These are phyloP conservation scores for Hymenochaete sp. DNA, from an alignment of 1,284 basidiomycete genomes.

Conservation along the genomic window DNA sequence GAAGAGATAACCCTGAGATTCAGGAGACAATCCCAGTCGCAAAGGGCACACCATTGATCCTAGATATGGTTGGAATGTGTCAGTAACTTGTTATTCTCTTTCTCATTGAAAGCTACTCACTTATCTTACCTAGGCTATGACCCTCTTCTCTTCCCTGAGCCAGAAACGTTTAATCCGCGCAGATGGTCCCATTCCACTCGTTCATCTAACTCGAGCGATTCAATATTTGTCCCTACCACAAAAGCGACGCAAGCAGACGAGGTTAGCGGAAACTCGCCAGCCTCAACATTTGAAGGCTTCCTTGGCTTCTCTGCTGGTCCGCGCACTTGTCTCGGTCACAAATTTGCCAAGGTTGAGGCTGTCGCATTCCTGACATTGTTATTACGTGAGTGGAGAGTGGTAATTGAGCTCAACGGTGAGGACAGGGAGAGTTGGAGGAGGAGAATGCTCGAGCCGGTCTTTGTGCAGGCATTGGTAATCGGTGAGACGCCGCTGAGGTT, in stretches of 20 bases:
- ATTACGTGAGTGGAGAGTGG: constrained; percentile 16
- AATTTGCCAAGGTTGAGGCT: constrained; percentile 18
- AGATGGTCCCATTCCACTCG: constrained; percentile 17
- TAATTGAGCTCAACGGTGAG: constrained; percentile 15
- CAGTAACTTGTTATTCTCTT: neutral
- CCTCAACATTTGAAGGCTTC: constrained; percentile 17
- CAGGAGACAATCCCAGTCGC: constrained; percentile 9
- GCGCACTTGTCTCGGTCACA: constrained; percentile 19
- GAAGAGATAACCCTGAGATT: constrained; percentile 6
- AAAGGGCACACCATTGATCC: constrained; percentile 1
- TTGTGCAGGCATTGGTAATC: constrained; percentile 11
- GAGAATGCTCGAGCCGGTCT: constrained; percentile 8
- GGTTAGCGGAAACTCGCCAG: constrained; percentile 7
- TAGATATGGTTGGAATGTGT: constrained; percentile 12
- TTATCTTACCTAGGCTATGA: constrained; percentile 12
- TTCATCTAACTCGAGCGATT: constrained; percentile 7
- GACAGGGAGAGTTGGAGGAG: constrained; percentile 15
- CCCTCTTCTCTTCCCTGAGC: constrained; percentile 18
- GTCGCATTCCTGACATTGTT: constrained; percentile 16
- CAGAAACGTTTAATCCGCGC: constrained; percentile 1
- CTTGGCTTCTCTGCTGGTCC: constrained; percentile 19
- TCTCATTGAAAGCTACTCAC: too few species aligned
- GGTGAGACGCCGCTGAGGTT: constrained; percentile 9
- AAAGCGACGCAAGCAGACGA: constrained; percentile 6
- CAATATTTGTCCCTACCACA: neutral